Evolutionary conservation across 805 yeast species (phyloP).

Genomic region (Hanseniaspora lachancei): DNA sequence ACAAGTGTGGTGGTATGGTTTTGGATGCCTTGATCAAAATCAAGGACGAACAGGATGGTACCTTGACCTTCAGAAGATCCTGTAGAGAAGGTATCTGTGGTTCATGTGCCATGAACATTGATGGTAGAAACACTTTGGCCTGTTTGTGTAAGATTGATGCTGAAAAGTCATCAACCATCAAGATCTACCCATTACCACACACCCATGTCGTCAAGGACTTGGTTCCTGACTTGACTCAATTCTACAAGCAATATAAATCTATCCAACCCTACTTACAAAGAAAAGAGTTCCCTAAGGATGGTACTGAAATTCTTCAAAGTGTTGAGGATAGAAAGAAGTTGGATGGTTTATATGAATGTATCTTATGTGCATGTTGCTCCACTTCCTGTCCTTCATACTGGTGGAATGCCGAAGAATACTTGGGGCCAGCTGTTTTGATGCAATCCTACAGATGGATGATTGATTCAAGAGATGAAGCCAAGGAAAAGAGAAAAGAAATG

Average conservation of each 20-base stretch:
- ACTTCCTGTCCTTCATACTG: conserved; percentile 98
- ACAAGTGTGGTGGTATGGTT: conserved; percentile 94
- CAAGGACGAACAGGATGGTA: conserved; percentile 91
- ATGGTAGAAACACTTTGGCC: conserved; percentile 92
- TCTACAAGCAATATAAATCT: conserved; percentile 96
- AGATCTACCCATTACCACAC: conserved; percentile 94
- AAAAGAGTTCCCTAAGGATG: conserved; percentile 62
- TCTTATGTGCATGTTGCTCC: conserved; percentile 96
- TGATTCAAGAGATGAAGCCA: conserved; percentile 91
- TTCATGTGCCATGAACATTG: conserved; percentile 98
- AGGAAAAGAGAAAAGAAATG: conserved; percentile 66
- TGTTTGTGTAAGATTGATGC: conserved; percentile 89
- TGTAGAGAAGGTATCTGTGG: conserved; percentile 99
- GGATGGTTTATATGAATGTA: conserved; percentile 95
- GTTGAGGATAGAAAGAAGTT: conserved; percentile 88
- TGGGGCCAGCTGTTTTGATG: conserved; percentile 98
- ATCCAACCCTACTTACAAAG: conserved; percentile 95
- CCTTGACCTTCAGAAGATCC: conserved; percentile 91
- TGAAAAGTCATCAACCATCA: conserved; percentile 57
- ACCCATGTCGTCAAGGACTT: conserved; percentile 95
- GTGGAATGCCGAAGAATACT: conserved; percentile 99
- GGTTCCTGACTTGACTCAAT: conserved; percentile 94
- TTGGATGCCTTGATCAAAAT: conserved; percentile 88
- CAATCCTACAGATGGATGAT: conserved; percentile 99
- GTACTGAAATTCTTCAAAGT: conserved; percentile 83